Evolutionary conservation across 352 stramenopile species (phyloP).

Genomic region (Phytophthora citricola): DNA sequence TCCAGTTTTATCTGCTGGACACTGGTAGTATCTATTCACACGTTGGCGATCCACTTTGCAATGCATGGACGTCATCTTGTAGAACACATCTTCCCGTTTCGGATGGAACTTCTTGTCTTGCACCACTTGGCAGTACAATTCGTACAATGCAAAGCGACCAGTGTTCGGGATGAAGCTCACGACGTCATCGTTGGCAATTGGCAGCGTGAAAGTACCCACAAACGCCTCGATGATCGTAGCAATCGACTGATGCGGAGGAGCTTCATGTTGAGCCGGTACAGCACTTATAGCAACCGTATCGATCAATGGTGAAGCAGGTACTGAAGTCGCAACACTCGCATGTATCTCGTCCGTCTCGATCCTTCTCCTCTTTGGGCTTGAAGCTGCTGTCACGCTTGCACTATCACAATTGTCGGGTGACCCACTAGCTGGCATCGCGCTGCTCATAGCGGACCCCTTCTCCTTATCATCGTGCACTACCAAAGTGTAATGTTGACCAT

Average conservation of each 20-base stretch:
- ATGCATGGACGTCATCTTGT: slow-evolving; percentile 70
- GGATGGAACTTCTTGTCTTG: slow-evolving; percentile 42
- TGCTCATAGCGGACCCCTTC: not conserved
- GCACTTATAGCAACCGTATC: not conserved
- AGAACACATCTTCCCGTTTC: slow-evolving; percentile 59
- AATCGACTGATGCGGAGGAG: slow-evolving; percentile 21
- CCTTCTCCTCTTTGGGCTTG: slow-evolving; percentile 27
- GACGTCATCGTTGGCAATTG: slow-evolving; percentile 66
- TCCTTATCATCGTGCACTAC: slow-evolving; percentile 24
- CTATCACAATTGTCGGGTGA: slow-evolving; percentile 14
- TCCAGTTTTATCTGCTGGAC: slow-evolving; percentile 8
- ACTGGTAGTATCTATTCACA: slow-evolving; percentile 57
- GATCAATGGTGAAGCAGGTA: slow-evolving; percentile 1
- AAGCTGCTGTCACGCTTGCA: slow-evolving; percentile 18
- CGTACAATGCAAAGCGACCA: slow-evolving; percentile 54
- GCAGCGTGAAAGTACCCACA: slow-evolving; percentile 54
- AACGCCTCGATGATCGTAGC: slow-evolving; percentile 52
- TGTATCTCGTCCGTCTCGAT: slow-evolving; percentile 6
- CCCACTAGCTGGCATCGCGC: not conserved
- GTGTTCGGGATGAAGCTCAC: slow-evolving; percentile 64
- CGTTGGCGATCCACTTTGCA: slow-evolving; percentile 66
- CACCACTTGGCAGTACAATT: slow-evolving; percentile 51
- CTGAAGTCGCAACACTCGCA: not conserved
- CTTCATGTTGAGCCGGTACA: not conserved
- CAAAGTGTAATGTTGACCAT: slow-evolving; percentile 39